Percentiles rank a stretch among this genome's conserved stretches.
These are phyloP conservation scores for Dorcoceras hygrometricum DNA, from an alignment of 257 asterid genomes.

Conservation along the genomic window DNA sequence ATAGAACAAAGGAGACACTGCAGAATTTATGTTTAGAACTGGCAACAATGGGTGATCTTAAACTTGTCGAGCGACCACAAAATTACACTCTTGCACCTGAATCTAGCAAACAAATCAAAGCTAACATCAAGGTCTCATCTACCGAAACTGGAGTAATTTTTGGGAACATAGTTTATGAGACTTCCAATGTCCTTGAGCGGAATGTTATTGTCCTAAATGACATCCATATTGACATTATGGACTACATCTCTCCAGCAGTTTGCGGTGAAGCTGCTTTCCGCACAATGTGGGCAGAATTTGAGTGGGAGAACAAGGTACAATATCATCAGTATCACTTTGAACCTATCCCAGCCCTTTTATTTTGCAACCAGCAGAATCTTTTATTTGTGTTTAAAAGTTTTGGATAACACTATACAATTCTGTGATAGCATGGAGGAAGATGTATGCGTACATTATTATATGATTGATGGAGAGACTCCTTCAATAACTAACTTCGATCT, in stretches of 20 bases:
- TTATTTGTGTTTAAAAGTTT: not conserved
- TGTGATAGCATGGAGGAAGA: not conserved
- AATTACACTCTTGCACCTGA: conserved; percentile 86
- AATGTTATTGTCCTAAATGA: conserved; percentile 87
- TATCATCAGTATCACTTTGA: conserved; percentile 7
- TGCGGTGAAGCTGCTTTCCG: conserved; percentile 91
- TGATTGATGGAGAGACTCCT: no score
- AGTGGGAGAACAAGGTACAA: conserved; percentile 97
- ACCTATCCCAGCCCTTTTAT: not conserved
- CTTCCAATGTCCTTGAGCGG: conserved; percentile 86
- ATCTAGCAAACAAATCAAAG: conserved; percentile 91
- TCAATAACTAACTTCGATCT: no score
- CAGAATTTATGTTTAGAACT: conserved; percentile 91
- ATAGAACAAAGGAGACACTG: conserved; percentile 93
- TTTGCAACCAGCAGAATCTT: not conserved
- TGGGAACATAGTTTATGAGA: conserved; percentile 93
- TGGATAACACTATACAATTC: not conserved
- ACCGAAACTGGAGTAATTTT: conserved; percentile 96
- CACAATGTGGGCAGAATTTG: conserved; percentile 98
- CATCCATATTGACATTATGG: conserved; percentile 97
- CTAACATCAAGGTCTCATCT: conserved; percentile 92
- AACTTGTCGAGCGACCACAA: conserved; percentile 95
- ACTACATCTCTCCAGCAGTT: conserved; percentile 91
- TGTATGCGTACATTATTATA: no score
- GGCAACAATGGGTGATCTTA: conserved; percentile 97